Evolutionary conservation across 2,329 filamentous ascomycete genomes (phyloP), one percentile per base, ranked within the genome.

Genomic region (Massarina eburnea): DNA sequence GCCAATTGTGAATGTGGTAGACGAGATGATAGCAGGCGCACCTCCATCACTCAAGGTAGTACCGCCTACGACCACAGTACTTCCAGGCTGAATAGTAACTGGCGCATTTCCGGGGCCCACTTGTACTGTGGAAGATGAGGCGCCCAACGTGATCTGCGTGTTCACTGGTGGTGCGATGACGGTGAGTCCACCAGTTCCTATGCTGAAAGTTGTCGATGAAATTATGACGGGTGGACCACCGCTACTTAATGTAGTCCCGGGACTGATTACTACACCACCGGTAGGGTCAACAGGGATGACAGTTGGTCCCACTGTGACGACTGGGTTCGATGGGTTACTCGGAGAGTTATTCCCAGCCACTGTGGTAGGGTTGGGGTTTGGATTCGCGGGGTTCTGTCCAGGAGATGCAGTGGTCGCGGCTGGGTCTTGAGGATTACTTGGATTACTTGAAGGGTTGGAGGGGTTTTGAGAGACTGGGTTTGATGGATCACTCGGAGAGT

Each of bases 191-290:
- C 39, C 39, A 21, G 46, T 24, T 12, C 49, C 54, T 24, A 55
- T 39, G 22, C 46, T 55, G 22, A 54, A 45, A 8, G 49, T 52
- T 1, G 51, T 52, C 3, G 46, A 49, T 9, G 48, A 48, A 7
- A 53, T 41, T 3, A 42, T 21, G 1, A 41, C 29, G n/a, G 54
- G 41, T 4, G 44, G 39, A 20, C 44, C 51, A 10, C 45, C 41
- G 17, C 32, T 39, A n/a, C 33, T 41, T 3, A 57, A 9, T 9
- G 54, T 55, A 4, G 46, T 46, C 17, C 54, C 54, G 3, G 54
- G 49, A 19, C 46, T 36, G 21, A 57, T 45, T n/a, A 57, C 32
- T 15, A 57, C n/a, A n/a, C 54, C 54, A 18, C 46, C 50, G 3
- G 47, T 45, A 8, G 54, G 54, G 19, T 52, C 43, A 3, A 53